These are phyloP conservation scores for Penicillium sp. DNA, from an alignment of 2,329 filamentous ascomycete species.

Conservation along the genomic window DNA sequence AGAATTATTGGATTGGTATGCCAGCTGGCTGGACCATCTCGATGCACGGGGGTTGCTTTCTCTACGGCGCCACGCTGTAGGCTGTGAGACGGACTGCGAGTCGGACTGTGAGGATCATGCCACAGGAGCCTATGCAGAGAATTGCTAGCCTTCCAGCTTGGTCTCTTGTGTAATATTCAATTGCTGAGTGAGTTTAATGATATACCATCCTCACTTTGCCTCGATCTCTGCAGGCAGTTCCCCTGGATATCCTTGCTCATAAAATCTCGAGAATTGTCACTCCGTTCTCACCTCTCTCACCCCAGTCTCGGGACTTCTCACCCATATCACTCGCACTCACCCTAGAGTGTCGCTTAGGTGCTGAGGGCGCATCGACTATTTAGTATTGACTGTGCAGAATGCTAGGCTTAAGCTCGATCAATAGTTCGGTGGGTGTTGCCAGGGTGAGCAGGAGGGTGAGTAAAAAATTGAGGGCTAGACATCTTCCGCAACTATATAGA, in stretches of 20 bases:
- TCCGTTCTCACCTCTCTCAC: not conserved
- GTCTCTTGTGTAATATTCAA: too few species aligned
- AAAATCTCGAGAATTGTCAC: not conserved
- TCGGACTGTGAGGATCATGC: constrained; percentile 1
- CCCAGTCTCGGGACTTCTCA: not conserved
- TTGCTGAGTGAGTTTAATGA: too few species aligned
- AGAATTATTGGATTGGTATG: constrained; percentile 18
- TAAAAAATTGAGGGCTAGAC: too few species aligned
- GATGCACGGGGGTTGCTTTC: not conserved
- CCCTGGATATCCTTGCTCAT: too few species aligned
- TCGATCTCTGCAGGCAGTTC: too few species aligned
- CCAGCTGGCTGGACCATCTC: constrained; percentile 9
- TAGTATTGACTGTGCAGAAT: not conserved
- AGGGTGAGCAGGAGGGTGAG: too few species aligned
- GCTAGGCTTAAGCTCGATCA: too few species aligned
- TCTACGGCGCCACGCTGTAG: not conserved
- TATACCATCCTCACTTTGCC: too few species aligned
- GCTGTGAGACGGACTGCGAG: constrained; percentile 4
- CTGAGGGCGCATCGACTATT: not conserved
- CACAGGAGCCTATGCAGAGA: too few species aligned
- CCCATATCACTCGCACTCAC: not conserved
- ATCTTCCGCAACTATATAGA: not conserved
- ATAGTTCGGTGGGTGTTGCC: too few species aligned
- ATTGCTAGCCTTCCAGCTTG: too few species aligned
- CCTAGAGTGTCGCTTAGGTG: not conserved